Base-by-base conservation (phyloP, 805 yeast genomes). In the Sugiyamaella floridensis region DNA sequence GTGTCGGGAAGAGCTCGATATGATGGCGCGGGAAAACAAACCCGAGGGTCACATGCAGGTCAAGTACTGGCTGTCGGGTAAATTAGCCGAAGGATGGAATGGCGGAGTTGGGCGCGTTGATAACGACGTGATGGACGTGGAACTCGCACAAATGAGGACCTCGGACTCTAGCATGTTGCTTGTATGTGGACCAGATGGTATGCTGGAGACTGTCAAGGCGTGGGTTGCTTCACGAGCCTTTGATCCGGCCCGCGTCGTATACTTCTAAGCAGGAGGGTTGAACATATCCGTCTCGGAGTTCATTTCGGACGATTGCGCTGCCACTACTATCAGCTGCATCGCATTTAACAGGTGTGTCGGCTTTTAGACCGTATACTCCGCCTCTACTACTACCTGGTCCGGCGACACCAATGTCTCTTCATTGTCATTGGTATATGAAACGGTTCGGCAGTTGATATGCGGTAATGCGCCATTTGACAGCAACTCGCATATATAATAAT, bases 1-100 rank as follows among this genome's bases (percentile, higher is more conserved):
- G 63, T 66, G 76, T 62, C 72, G 69, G 62, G 67, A 68, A 51
- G 77, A 76, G 60, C 66, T 78, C 50, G 81, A 77, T 55, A 63
- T 54, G 28, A 61, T 76, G 55, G 70, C 68, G 32, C 55, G 58
- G 16, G 64, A 65, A 54, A 67, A 70, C 61, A 65, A 66, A 58
- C 50, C 50, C 15, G 44, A 19, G 14, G 76, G 71, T 50, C 74
- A 73, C 61, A 67, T 78, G 45, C 65, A 63, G 40, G 59, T 76
- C 47, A 68, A 69, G 59, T 76, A 76, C 67, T 74, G 53, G 52
- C 55, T 58, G 6, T 57, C 60, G 6, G 49, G 44, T 16, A 15
- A 37, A 34, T 51, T 29, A 18, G 51, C 49, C 5, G 34, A 22
- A 6, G 37, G 37, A 12, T 48, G 51, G 55, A 20, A 18, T 1